phyloP scores from a whole-genome alignment of 2,329 filamentous ascomycete species.

The Clathrospora elynae region DNA sequence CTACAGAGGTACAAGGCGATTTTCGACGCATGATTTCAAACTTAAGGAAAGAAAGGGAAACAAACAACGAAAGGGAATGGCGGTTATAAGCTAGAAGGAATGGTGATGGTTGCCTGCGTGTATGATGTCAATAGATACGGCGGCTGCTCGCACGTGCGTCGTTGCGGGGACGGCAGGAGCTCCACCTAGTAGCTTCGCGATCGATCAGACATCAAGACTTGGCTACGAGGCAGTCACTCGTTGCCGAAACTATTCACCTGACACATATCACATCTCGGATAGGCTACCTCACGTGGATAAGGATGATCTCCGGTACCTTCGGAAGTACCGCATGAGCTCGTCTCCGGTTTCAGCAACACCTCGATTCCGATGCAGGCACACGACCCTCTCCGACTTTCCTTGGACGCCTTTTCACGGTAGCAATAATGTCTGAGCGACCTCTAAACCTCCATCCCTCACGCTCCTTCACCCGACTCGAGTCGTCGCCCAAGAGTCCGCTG shows the following conservation, averaged over 20 bases:
- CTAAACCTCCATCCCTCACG: conserved; percentile 50
- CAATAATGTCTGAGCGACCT: conserved; percentile 40
- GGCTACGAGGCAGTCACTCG: too few relatives aligned
- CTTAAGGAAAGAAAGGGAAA: too few relatives aligned
- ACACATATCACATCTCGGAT: background rate
- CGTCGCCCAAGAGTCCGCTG: conserved; percentile 40
- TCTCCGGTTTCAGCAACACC: conserved; percentile 28
- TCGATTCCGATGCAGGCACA: conserved; percentile 34
- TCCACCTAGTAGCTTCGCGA: too few relatives aligned
- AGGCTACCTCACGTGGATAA: conserved; percentile 2
- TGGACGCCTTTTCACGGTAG: conserved; percentile 6
- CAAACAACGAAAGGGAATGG: background rate
- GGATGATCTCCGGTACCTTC: conserved; percentile 3
- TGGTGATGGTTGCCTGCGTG: too few relatives aligned
- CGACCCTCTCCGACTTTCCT: conserved; percentile 23
- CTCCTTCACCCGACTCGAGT: conserved; percentile 58
- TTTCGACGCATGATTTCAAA: conserved; percentile 39
- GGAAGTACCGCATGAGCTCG: conserved; percentile 24
- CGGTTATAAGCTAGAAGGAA: background rate
- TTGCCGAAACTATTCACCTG: background rate
- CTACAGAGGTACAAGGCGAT: conserved; percentile 57
- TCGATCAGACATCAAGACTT: too few relatives aligned
- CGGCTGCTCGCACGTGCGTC: background rate
- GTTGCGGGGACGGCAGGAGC: too few relatives aligned
- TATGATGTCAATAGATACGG: too few relatives aligned